Base-by-base conservation (phyloP, 208 protist species). In the Acanthamoeba triangularis region DNA sequence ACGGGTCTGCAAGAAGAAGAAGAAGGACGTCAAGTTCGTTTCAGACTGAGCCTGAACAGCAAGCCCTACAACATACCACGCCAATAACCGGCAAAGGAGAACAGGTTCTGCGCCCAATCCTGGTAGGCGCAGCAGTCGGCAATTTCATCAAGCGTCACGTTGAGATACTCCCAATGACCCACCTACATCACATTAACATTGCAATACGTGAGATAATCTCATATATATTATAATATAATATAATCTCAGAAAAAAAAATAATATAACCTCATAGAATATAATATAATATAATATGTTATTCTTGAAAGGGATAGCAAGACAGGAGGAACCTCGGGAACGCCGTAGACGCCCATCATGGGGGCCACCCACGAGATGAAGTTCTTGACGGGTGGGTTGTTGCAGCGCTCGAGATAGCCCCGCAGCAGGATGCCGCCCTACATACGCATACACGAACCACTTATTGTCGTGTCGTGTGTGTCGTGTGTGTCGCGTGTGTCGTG, bases 331-430 rank as follows among this genome's bases (percentile, higher is more conserved):
- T 90, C 23, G 52, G 94, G 94, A 23, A 95, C 84, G n/a, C 94
- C 94, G 25, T 76, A 95, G 54, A 95, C 63, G 56, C 94, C 94
- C 80, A 76, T 90, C 65, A 95, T 95, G 44, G 88, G 88, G 23
- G 90, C 6, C 28, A 95, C 88, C 95, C 95, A 96, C 11, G 84
- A 72, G 61, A 94, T 65, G 80, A 95, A 94, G 80, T 95, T 95
- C 69, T 84, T 72, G 10, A 96, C 90, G 0, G 63, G 84, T 25
- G 95, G 88, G 0, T 59, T n/a, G 61, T 95, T 96, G 92, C 85
- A 95, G 3, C 69, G 92, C 80, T 96, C 95, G 23, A 96, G 18
- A 33, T 95, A 95, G 59, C 95, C 95, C 14, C 95, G 88, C 35
- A 47, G 44, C 30, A 95, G 33, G 35, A 95, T 65, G 30, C 76